phyloP scores from a whole-genome alignment of 306 rosid genomes.

The Neltuma alba region DNA sequence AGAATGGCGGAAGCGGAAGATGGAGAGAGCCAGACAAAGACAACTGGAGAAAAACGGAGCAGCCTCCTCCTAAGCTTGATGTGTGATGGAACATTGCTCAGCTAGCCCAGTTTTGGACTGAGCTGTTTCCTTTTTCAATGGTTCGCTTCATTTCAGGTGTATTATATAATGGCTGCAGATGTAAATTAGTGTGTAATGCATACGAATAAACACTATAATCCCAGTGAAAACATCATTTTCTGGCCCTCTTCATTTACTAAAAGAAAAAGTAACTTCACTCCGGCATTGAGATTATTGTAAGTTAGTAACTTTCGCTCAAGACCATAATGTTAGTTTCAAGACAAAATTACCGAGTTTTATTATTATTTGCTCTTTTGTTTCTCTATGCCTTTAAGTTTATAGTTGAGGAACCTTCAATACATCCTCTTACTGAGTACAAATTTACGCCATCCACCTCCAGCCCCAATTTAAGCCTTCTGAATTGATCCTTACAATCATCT shows the following conservation, averaged over 20 bases:
- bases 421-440: no score
- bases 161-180: not conserved
- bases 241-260: not conserved
- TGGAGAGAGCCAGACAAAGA: conserved; percentile 90
- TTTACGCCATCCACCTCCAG: no score
- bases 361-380: no score
- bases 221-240: not conserved
- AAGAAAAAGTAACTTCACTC: not conserved
- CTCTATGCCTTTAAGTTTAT: no score
- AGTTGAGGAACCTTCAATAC: no score
- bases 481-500: no score
- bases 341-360: not conserved
- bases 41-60: conserved; percentile 87
- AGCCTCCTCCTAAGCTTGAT: conserved; percentile 53
- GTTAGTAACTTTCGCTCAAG: not conserved
- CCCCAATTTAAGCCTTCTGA: no score
- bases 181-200: not conserved
- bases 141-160: not conserved
- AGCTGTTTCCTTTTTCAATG: not conserved
- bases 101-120: not conserved
- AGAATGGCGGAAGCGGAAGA: conserved; percentile 98
- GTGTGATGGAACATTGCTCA: conserved; percentile 18
- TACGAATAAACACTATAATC: not conserved
- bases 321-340: not conserved
- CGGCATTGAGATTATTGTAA: not conserved